Evolutionary conservation across 2,329 filamentous ascomycete genomes (phyloP).

Genomic region (Pseudocercospora vitis): DNA sequence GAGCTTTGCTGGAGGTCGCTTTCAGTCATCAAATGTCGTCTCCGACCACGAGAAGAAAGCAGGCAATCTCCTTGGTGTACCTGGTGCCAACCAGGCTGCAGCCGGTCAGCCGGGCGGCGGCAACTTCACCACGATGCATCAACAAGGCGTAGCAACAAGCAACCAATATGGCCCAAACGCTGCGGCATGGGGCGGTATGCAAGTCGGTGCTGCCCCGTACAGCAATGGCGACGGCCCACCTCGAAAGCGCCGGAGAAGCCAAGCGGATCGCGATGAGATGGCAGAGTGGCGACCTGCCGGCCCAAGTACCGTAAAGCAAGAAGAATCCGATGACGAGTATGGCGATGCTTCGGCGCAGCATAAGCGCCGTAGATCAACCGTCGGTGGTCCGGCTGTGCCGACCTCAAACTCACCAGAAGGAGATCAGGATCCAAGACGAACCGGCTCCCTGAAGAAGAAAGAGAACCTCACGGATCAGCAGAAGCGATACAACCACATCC

Average conservation of each 20-base stretch:
- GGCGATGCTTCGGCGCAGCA: neutral
- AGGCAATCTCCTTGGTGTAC: constrained; percentile 12
- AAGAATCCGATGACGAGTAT: constrained; percentile 11
- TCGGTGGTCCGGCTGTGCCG: neutral
- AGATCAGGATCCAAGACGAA: neutral
- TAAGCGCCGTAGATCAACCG: constrained; percentile 1
- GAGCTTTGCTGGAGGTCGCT: constrained; percentile 11
- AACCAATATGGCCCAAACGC: neutral
- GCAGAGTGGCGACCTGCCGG: no score
- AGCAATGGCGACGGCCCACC: neutral
- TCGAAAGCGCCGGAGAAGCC: constrained; percentile 4
- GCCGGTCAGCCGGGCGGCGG: neutral
- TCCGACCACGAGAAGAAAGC: constrained; percentile 14
- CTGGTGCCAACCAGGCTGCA: constrained; percentile 12
- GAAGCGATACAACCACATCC: constrained; percentile 73
- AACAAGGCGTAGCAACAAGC: neutral
- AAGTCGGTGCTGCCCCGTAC: neutral
- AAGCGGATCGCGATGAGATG: neutral
- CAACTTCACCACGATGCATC: neutral
- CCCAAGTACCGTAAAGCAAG: constrained; percentile 7
- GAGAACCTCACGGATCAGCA: constrained; percentile 53
- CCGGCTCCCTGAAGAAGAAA: constrained; percentile 12
- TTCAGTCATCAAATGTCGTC: neutral
- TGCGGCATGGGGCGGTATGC: neutral
- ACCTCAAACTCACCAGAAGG: constrained; percentile 1